Evolutionary conservation across 768 basidiomycete genomes (phyloP).

Genomic region (Tylopilus vinaceipallidus): DNA sequence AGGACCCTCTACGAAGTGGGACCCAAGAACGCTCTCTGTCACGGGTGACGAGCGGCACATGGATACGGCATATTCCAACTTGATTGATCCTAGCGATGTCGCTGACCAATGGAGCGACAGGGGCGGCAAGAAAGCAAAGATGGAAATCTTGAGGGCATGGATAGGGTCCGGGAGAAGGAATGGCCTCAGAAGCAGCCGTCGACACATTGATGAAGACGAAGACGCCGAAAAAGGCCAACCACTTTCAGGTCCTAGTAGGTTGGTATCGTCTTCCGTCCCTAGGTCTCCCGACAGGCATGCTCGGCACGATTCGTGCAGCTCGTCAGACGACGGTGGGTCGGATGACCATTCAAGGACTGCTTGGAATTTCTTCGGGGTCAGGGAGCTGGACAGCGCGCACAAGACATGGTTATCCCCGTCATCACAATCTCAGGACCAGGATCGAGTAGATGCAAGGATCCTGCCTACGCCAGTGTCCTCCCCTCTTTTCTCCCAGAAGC

Average conservation of each 20-base stretch:
- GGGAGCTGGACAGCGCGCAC: conserved; percentile 22
- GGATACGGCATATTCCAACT: conserved; percentile 60
- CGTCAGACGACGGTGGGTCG: conserved; percentile 41
- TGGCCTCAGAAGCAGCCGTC: conserved; percentile 36
- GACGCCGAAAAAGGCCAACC: neutral
- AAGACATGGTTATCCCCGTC: conserved; percentile 22
- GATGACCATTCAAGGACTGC: conserved; percentile 56
- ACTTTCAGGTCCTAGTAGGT: neutral
- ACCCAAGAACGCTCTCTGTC: neutral
- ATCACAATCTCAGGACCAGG: conserved; percentile 3
- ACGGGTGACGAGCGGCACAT: conserved; percentile 27
- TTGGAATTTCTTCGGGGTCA: conserved; percentile 50
- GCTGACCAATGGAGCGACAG: conserved; percentile 58
- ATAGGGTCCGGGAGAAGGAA: conserved; percentile 36
- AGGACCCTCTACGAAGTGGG: conserved; percentile 18
- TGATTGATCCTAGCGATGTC: conserved; percentile 54
- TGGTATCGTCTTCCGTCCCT: neutral
- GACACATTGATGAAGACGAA: conserved; percentile 9
- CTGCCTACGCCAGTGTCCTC: conserved; percentile 29
- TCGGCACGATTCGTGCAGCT: conserved; percentile 42
- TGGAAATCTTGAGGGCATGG: conserved; percentile 44
- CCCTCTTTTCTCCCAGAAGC: conserved; percentile 5
- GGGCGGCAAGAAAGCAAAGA: conserved; percentile 41
- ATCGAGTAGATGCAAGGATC: neutral
- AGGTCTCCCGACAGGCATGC: neutral